phyloP scores from a whole-genome alignment of 2,329 filamentous ascomycete species.

The Alternaria triticimaculans region DNA sequence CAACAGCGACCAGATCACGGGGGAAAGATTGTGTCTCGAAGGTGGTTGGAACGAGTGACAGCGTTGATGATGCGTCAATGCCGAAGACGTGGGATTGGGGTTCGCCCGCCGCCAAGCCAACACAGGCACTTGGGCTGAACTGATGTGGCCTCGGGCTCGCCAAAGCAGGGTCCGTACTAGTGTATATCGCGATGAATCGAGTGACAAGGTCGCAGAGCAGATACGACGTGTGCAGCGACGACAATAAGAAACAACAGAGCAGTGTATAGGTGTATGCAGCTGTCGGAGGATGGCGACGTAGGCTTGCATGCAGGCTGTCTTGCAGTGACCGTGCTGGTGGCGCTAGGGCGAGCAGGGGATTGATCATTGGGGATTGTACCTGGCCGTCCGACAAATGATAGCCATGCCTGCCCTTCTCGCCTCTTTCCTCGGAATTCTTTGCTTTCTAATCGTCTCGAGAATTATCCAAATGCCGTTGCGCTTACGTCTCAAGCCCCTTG shows the following conservation, averaged over 20 bases:
- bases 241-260: neutral
- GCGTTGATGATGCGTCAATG: constrained; percentile 26
- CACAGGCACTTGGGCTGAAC: constrained; percentile 28
- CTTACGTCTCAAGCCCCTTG: neutral
- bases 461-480: neutral
- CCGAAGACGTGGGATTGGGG: constrained; percentile 41
- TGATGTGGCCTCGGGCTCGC: constrained; percentile 43
- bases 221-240: neutral
- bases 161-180: constrained; percentile 27
- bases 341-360: constrained; percentile 44
- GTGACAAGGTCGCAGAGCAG: neutral
- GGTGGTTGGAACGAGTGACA: constrained; percentile 18
- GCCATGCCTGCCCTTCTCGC: neutral
- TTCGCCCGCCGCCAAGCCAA: constrained; percentile 45
- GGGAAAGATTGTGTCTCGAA: constrained; percentile 9
- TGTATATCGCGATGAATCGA: constrained; percentile 7
- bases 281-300: constrained; percentile 36
- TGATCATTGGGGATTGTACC: constrained; percentile 34
- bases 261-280: constrained; percentile 5
- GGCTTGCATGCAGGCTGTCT: constrained; percentile 42
- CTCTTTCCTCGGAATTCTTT: neutral
- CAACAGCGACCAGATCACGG: constrained; percentile 16
- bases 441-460: neutral
- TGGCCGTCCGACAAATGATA: constrained; percentile 13
- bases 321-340: constrained; percentile 38